These are phyloP conservation scores for Lichtheimia ramosa DNA, from an alignment of 371 early-diverging fungal species.

Conservation along the genomic window DNA sequence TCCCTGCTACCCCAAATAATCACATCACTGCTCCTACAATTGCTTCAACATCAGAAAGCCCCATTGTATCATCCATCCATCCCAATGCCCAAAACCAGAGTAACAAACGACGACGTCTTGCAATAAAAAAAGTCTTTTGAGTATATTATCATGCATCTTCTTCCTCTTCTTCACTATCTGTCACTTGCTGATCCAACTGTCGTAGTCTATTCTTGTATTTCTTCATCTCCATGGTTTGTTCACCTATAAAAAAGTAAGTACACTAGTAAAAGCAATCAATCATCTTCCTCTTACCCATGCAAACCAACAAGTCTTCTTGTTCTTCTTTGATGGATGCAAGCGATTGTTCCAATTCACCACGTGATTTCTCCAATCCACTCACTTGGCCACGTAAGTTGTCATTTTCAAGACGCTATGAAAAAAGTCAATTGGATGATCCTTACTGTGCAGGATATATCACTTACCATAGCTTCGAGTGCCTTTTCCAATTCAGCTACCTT, in stretches of 20 bases:
- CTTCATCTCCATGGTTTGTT: slow-evolving; percentile 72
- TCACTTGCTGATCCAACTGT: slow-evolving; percentile 55
- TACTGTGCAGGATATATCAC: background rate
- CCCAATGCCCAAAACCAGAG: too few species aligned
- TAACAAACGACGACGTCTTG: too few species aligned
- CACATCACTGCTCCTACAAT: too few species aligned
- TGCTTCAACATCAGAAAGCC: too few species aligned
- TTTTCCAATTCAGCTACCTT: slow-evolving; percentile 28
- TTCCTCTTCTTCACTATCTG: slow-evolving; percentile 62
- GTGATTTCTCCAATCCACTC: slow-evolving; percentile 40
- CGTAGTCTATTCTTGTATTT: slow-evolving; percentile 63
- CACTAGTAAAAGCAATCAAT: background rate
- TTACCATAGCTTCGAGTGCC: slow-evolving; percentile 26
- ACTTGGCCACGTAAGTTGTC: slow-evolving; percentile 9
- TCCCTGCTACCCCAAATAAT: too few species aligned
- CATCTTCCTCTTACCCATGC: slow-evolving; percentile 55
- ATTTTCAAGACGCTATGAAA: slow-evolving; percentile 7
- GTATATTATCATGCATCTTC: slow-evolving; percentile 23
- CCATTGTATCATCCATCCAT: too few species aligned
- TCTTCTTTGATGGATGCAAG: slow-evolving; percentile 66
- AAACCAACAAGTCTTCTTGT: slow-evolving; percentile 89
- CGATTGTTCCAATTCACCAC: slow-evolving; percentile 12
- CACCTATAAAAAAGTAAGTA: slow-evolving; percentile 35
- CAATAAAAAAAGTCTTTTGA: too few species aligned
- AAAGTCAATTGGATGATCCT: background rate